A percentile compares a stretch with the other conserved stretches of the same genome.
Conservation (phyloP, 768 basidiomycete genomes). For the Paxillus involutus region DNA sequence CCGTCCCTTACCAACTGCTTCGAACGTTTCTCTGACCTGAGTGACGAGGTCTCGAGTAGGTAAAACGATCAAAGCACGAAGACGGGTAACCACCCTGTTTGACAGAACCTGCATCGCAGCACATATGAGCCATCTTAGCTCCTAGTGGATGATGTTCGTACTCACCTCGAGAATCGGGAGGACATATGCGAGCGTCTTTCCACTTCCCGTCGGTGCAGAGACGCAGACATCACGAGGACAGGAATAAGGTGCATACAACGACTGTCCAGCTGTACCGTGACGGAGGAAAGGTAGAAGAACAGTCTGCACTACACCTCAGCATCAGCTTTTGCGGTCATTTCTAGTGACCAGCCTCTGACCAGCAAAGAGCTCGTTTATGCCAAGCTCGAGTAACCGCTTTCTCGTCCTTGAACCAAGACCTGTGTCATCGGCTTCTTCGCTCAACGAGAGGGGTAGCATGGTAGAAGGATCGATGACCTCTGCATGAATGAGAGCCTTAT, state of each 20-base stretch:
- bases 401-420: slow-evolving; percentile 61
- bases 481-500: slow-evolving; percentile 68
- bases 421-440: slow-evolving; percentile 38
- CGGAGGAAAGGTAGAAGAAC: slow-evolving; percentile 79
- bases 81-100: slow-evolving; percentile 70
- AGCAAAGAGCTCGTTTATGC: slow-evolving; percentile 86
- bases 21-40: slow-evolving; percentile 93
- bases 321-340: slow-evolving; percentile 12
- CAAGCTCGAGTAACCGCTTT: slow-evolving; percentile 67
- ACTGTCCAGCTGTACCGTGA: slow-evolving; percentile 34
- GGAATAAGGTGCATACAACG: slow-evolving; percentile 65
- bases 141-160: neutral
- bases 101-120: slow-evolving; percentile 57
- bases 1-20: slow-evolving; percentile 79
- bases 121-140: neutral
- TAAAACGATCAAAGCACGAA: slow-evolving; percentile 86
- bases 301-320: slow-evolving; percentile 71
- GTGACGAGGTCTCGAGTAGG: slow-evolving; percentile 92
- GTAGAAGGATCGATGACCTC: slow-evolving; percentile 61
- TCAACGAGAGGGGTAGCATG: slow-evolving; percentile 42
- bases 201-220: slow-evolving; percentile 96
- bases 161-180: slow-evolving; percentile 87
- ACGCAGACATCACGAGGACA: slow-evolving; percentile 84
- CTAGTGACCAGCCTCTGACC: slow-evolving; percentile 46
- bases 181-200: slow-evolving; percentile 96